Conservation (phyloP, 1,284 basidiomycete genomes). For the Entoloma clypeatum region DNA sequence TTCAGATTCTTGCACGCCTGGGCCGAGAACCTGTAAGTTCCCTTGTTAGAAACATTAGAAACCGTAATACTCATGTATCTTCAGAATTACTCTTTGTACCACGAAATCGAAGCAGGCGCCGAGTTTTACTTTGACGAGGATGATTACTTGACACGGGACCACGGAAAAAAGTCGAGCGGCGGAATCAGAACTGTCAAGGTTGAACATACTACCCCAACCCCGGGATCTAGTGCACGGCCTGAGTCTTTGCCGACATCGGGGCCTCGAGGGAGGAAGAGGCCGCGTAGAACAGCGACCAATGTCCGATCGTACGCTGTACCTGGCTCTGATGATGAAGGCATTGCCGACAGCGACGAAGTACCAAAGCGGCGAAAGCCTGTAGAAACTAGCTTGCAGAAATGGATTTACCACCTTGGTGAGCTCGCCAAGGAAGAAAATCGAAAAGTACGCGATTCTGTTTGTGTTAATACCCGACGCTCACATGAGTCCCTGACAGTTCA, state of each 20-base stretch:
- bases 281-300: constrained; percentile 49
- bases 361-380: constrained; percentile 35
- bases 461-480: constrained; percentile 12
- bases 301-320: constrained; percentile 61
- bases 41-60: constrained; percentile 1
- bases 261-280: constrained; percentile 45
- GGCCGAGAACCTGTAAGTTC: constrained; percentile 53
- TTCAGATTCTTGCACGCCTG: constrained; percentile 61
- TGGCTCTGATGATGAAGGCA: constrained; percentile 68
- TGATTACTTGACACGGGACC: constrained; percentile 47
- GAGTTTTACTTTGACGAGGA: constrained; percentile 65
- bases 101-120: constrained; percentile 57
- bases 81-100: constrained; percentile 50
- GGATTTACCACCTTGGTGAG: constrained; percentile 59
- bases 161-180: constrained; percentile 26
- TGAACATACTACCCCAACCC: constrained; percentile 31
- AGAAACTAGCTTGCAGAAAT: constrained; percentile 56
- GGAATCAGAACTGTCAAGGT: constrained; percentile 41
- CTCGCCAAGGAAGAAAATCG: constrained; percentile 61
- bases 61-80: not conserved
- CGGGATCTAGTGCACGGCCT: constrained; percentile 7
- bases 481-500: constrained; percentile 42
- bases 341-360: constrained; percentile 38
- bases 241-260: constrained; percentile 15
- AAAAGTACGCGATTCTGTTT: constrained; percentile 43